These are phyloP conservation scores for Lichtheimia ramosa DNA, from an alignment of 371 early-diverging fungal species.

Conservation along the genomic window DNA sequence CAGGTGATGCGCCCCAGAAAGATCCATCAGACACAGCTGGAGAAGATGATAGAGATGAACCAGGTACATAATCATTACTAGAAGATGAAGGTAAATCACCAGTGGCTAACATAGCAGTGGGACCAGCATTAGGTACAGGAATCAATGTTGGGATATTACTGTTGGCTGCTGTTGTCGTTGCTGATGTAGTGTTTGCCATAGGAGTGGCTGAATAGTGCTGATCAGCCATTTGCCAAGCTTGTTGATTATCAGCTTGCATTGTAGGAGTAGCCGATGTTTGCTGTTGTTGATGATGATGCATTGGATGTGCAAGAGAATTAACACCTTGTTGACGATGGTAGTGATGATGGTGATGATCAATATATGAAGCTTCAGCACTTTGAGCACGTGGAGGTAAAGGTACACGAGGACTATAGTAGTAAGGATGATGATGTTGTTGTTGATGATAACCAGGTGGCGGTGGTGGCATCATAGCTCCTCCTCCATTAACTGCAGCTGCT, in stretches of 20 bases:
- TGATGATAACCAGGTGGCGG: conserved; percentile 8
- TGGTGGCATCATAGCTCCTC: neutral
- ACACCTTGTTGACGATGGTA: conserved; percentile 3
- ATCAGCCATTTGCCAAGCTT: neutral
- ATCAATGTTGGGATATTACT: conserved; percentile 22
- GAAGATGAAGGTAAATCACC: neutral
- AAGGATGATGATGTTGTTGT: conserved; percentile 6
- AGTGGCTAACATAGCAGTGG: conserved; percentile 39
- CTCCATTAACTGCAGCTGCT: too few relatives aligned
- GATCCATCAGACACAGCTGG: neutral
- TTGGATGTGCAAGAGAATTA: too few relatives aligned
- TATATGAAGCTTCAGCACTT: conserved; percentile 32
- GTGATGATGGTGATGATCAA: too few relatives aligned
- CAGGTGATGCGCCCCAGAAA: conserved; percentile 17
- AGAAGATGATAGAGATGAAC: neutral
- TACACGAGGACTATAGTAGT: conserved; percentile 9
- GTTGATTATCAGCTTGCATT: too few relatives aligned
- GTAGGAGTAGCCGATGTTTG: too few relatives aligned
- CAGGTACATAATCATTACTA: too few relatives aligned
- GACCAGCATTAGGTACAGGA: conserved; percentile 49
- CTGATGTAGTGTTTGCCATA: too few relatives aligned
- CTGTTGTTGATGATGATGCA: too few relatives aligned
- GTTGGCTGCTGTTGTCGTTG: neutral
- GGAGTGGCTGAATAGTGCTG: neutral
- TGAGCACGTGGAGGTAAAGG: conserved; percentile 25